A percentile compares a stretch with the other conserved stretches of the same genome.
These are phyloP conservation scores for Amanita thiersii DNA, from an alignment of 768 basidiomycete genomes.

Conservation along the genomic window DNA sequence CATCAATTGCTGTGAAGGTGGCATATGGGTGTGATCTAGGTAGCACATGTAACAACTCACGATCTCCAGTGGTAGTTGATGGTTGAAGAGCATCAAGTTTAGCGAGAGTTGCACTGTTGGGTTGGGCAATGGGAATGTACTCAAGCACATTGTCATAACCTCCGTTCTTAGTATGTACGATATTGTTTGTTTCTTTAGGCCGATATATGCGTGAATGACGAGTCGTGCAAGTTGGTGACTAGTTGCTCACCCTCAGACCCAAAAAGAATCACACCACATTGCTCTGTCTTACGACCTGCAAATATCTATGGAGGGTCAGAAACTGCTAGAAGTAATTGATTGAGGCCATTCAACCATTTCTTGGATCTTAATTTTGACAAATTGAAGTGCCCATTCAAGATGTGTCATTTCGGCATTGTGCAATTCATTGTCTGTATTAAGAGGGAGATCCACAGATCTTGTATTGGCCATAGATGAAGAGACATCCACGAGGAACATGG, in stretches of 20 bases:
- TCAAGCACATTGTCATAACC: slow-evolving; percentile 72
- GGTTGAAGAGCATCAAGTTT: slow-evolving; percentile 54
- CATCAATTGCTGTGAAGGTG: slow-evolving; percentile 69
- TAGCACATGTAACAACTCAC: slow-evolving; percentile 30
- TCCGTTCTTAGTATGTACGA: slow-evolving; percentile 48
- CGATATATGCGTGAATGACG: slow-evolving; percentile 7
- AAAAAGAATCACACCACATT: slow-evolving; percentile 84
- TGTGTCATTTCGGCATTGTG: slow-evolving; percentile 58
- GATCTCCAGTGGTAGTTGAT: slow-evolving; percentile 52
- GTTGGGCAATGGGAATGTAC: slow-evolving; percentile 60
- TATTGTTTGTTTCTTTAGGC: slow-evolving; percentile 53
- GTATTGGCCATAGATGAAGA: slow-evolving; percentile 77
- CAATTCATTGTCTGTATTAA: slow-evolving; percentile 41
- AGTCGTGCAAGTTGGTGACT: background rate
- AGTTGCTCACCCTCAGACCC: slow-evolving; percentile 61
- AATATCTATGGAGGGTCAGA: slow-evolving; percentile 54
- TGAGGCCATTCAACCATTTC: slow-evolving; percentile 61
- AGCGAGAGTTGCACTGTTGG: slow-evolving; percentile 57
- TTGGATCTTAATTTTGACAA: slow-evolving; percentile 84
- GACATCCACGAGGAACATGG: slow-evolving; percentile 85
- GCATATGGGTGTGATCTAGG: background rate
- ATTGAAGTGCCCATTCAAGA: slow-evolving; percentile 77
- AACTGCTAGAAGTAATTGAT: background rate
- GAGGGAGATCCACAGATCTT: slow-evolving; percentile 47
- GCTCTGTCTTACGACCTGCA: slow-evolving; percentile 87